These are phyloP conservation scores for Penicillium cosmopolitanum DNA, from an alignment of 495 filamentous ascomycete species.

Conservation along the genomic window DNA sequence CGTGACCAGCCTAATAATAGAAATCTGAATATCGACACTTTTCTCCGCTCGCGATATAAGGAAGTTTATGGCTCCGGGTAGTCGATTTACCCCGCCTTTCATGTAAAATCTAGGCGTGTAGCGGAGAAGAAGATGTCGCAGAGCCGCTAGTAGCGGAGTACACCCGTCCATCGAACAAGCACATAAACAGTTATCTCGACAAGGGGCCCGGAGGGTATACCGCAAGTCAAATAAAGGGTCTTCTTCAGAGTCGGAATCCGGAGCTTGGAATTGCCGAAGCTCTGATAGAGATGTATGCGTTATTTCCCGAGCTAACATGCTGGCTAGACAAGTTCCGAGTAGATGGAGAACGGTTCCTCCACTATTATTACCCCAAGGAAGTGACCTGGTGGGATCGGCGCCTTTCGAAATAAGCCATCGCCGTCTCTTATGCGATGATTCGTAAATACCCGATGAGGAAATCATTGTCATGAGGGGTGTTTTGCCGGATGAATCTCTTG, in stretches of 20 bases:
- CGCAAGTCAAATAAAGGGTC: neutral
- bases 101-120: neutral
- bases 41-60: neutral
- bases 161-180: conserved; percentile 6
- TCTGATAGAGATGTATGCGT: neutral
- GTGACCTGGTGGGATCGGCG: neutral
- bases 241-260: neutral
- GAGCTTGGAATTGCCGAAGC: neutral
- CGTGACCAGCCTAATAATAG: conserved; percentile 6
- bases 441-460: neutral
- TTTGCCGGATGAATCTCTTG: neutral
- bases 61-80: neutral
- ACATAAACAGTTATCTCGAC: conserved; percentile 7
- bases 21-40: neutral
- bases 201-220: neutral
- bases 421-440: neutral
- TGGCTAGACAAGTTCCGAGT: neutral
- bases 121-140: neutral
- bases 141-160: neutral
- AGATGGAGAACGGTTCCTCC: neutral
- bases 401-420: conserved; percentile 9
- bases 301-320: neutral
- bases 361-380: neutral
- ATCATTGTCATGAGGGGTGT: conserved; percentile 4
- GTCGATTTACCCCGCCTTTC: neutral